These are phyloP conservation scores for Neurospora sublineolata DNA, from an alignment of 495 filamentous ascomycete genomes.

Conservation along the genomic window DNA sequence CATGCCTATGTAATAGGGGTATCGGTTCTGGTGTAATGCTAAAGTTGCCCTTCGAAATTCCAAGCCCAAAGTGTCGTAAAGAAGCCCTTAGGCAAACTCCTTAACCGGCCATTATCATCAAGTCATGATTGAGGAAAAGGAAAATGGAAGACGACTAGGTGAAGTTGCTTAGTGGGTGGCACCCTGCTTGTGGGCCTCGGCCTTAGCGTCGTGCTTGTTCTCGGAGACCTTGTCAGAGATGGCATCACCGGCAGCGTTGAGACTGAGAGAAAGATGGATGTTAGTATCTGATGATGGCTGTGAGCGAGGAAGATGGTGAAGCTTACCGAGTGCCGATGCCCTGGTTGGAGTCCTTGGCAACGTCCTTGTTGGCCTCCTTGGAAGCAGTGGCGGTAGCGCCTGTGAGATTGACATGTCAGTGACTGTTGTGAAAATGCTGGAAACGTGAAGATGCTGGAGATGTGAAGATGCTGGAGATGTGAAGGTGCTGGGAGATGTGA, in stretches of 20 bases:
- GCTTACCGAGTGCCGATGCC: constrained; percentile 40
- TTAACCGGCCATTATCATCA: background rate
- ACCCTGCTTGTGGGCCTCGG: constrained; percentile 47
- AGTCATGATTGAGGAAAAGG: background rate
- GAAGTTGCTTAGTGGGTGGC: constrained; percentile 39
- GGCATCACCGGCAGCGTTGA: constrained; percentile 44
- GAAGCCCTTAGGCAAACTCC: background rate
- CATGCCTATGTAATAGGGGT: background rate
- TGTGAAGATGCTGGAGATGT: constrained; percentile 2
- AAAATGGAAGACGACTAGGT: background rate
- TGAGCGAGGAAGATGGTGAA: background rate
- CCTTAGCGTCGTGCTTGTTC: constrained; percentile 40
- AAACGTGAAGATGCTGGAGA: constrained; percentile 1
- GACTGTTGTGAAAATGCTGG: background rate
- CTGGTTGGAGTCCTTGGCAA: constrained; percentile 48
- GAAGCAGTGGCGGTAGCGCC: constrained; percentile 32
- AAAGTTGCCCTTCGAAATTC: background rate
- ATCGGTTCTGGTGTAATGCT: background rate
- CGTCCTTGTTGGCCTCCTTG: constrained; percentile 58
- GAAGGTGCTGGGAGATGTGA: background rate
- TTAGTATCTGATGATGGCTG: background rate
- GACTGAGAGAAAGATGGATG: constrained; percentile 21
- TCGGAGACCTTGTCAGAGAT: constrained; percentile 46
- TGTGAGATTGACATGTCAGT: constrained; percentile 2
- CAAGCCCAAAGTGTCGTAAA: background rate